These are phyloP conservation scores for Phialophora verrucosa DNA, from an alignment of 2,329 filamentous ascomycete species.

Conservation along the genomic window DNA sequence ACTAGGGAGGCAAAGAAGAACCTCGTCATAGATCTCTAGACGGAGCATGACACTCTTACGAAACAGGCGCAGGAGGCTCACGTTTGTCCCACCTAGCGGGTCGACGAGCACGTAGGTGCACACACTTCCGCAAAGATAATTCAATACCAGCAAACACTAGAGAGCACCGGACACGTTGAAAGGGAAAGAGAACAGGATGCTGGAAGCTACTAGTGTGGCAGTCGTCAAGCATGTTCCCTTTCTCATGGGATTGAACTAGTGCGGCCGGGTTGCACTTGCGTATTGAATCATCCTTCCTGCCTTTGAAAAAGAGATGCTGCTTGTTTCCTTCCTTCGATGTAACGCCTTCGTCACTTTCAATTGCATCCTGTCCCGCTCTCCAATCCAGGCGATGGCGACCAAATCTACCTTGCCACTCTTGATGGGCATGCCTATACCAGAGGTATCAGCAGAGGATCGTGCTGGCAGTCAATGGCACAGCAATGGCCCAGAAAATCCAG, in stretches of 20 bases:
- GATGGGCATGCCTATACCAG: background rate
- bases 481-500: background rate
- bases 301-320: background rate
- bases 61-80: background rate
- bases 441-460: conserved; percentile 1
- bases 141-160: background rate
- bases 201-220: background rate
- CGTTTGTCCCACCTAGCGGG: background rate
- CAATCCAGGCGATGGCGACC: background rate
- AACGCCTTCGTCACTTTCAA: background rate
- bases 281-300: background rate
- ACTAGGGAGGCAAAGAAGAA: background rate
- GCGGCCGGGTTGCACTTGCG: background rate
- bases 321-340: background rate
- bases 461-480: background rate
- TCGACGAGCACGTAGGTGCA: background rate
- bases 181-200: background rate
- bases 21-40: background rate
- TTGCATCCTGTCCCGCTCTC: background rate
- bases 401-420: background rate
- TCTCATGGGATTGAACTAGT: background rate
- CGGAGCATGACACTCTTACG: background rate
- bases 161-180: no score
- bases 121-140: background rate
- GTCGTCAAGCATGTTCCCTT: background rate